Evolutionary conservation across 345 rosid genomes (phyloP), one percentile per base, ranked within the genome.

Genomic region (Capsella bursapastoris): DNA sequence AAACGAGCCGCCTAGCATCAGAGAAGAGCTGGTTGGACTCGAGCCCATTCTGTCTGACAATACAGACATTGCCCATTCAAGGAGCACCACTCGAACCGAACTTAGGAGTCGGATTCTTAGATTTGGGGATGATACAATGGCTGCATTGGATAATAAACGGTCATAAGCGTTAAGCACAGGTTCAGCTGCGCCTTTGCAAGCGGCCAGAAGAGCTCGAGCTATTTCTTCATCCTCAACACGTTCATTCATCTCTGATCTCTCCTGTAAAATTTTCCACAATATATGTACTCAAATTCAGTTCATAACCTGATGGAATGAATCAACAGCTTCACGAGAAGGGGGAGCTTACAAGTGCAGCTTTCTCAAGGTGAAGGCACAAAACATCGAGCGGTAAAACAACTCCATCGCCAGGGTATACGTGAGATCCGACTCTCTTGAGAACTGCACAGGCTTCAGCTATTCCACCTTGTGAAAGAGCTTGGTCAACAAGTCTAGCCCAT

Each of bases 381-480:
- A 88, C 83, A 45, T 92, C 98, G 64, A 90, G 81, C 7, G 97
- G 99, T 75, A 92, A 80, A 80, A 88, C 83, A 61, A 91, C 88
- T 63, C 98, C 99, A 82, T 89, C 97, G 34, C 99, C 99, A 61
- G 98, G 98, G 84, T 96, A 92, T 49, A 84, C 66, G 60, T 75
- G 83, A 45, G 98, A 90, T 61, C 96, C 94, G 58, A 96, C 91
- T 77, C 95, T 89, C 86, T 90, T 92, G 71, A 92, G 80, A 15
- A 92, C 90, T 2, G 96, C 85, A 83, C 94, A 92, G n/a, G 97
- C 98, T 82, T 96, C 99, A 14, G 88, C 97, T 79, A 96, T 82
- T 61, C 97, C 99, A 43, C 98, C 98, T 57, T 77, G 84, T 57
- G 84, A 88, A 80, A 96, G 89, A 66, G 98, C 97, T 84, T 89